These are phyloP conservation scores for Saccharomycopsis olivae DNA, from an alignment of 805 yeast genomes.

Conservation along the genomic window DNA sequence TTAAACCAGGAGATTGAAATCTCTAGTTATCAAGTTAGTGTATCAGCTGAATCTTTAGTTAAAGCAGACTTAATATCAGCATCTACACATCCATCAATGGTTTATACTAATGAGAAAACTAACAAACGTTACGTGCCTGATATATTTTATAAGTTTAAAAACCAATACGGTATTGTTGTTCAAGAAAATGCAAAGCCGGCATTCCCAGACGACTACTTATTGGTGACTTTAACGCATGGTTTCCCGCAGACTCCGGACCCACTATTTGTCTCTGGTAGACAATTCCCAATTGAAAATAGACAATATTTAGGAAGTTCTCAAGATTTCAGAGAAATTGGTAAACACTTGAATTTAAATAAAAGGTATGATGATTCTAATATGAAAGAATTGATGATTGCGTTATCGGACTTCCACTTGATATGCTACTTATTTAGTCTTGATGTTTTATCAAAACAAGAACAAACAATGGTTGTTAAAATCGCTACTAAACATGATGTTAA, in stretches of 20 bases:
- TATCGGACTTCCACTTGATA: conserved; percentile 73
- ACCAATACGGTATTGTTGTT: conserved; percentile 85
- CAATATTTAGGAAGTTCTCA: conserved; percentile 66
- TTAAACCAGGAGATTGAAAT: conserved; percentile 81
- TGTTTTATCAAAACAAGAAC: conserved; percentile 48
- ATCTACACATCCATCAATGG: conserved; percentile 82
- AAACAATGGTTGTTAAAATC: conserved; percentile 35
- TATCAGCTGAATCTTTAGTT: conserved; percentile 78
- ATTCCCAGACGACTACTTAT: conserved; percentile 81
- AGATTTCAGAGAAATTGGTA: conserved; percentile 44
- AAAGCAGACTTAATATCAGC: conserved; percentile 79
- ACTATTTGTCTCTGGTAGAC: conserved; percentile 28
- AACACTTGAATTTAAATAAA: conserved; percentile 32
- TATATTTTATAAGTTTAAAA: conserved; percentile 69
- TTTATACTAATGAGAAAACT: conserved; percentile 68
- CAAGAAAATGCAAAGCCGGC: conserved; percentile 83
- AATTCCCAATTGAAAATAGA: conserved; percentile 74
- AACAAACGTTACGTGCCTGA: conserved; percentile 86
- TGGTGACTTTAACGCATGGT: conserved; percentile 87
- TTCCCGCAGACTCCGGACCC: conserved; percentile 50
- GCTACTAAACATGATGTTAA: conserved; percentile 33
- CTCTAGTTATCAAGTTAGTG: conserved; percentile 79
- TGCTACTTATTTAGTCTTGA: conserved; percentile 45
- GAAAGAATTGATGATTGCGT: conserved; percentile 24
- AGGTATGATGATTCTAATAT: conserved; percentile 22